Conservation (phyloP, 2,329 filamentous ascomycete genomes). For the Scytalidium lignicola region DNA sequence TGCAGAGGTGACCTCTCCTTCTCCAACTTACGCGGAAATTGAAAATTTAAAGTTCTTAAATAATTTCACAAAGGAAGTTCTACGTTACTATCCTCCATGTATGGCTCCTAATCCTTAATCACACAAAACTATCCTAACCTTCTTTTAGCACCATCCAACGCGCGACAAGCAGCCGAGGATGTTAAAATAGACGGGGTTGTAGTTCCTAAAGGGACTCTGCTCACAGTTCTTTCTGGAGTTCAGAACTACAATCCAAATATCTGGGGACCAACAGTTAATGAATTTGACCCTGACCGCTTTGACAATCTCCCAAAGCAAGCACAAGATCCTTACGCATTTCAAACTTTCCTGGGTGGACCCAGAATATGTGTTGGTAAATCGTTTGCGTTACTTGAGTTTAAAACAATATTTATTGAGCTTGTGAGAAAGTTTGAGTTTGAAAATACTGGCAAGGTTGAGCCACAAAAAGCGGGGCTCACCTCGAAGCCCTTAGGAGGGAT, state of each 20-base stretch:
- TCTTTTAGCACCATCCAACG: conserved; percentile 33
- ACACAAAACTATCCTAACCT: too few species aligned
- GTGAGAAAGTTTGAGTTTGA: conserved; percentile 8
- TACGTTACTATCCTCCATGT: conserved; percentile 58
- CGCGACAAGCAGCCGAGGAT: conserved; percentile 42
- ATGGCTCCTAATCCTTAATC: neutral
- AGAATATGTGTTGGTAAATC: conserved; percentile 10
- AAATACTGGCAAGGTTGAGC: neutral
- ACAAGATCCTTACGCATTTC: conserved; percentile 16
- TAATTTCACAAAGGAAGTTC: conserved; percentile 68
- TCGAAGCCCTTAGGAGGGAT: conserved; percentile 5
- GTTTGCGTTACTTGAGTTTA: conserved; percentile 19
- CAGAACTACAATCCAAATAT: conserved; percentile 13
- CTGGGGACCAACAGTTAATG: conserved; percentile 13
- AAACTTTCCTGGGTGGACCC: conserved; percentile 10
- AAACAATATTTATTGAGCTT: conserved; percentile 13
- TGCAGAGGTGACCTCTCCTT: conserved; percentile 44
- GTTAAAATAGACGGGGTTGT: conserved; percentile 4
- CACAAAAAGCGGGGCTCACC: neutral
- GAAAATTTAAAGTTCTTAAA: conserved; percentile 71
- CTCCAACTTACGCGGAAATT: conserved; percentile 41
- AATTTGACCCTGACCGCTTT: conserved; percentile 16
- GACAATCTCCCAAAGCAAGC: conserved; percentile 9
- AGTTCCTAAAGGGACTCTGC: conserved; percentile 11
- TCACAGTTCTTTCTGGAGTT: conserved; percentile 5